A percentile compares a stretch with the other conserved stretches of the same genome.
Evolutionary conservation across 768 basidiomycete species (phyloP).

Genomic region (Tubosaeta sp.): DNA sequence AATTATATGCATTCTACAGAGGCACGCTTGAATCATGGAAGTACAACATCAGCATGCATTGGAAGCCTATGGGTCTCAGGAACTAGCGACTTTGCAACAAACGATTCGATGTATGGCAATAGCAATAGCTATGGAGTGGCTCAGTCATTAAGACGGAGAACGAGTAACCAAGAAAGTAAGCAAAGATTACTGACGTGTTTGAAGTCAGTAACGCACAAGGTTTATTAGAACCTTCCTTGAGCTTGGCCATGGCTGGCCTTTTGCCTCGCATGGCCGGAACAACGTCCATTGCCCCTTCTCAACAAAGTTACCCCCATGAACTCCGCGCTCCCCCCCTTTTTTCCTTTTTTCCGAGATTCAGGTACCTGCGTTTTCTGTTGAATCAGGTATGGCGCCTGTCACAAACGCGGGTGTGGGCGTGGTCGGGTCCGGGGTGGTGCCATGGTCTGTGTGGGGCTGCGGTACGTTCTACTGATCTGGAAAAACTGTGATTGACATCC

Average conservation of each 20-base stretch:
- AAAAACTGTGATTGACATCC: not conserved
- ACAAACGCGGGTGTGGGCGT: no score
- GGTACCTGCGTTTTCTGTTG: constrained; percentile 2
- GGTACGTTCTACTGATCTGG: not conserved
- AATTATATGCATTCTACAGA: not conserved
- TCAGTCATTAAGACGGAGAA: not conserved
- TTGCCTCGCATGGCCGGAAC: constrained; percentile 6
- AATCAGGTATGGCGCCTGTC: no score
- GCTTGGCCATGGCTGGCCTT: constrained; percentile 4
- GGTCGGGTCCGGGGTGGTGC: no score
- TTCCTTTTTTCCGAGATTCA: constrained; percentile 3
- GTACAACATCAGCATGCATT: constrained; percentile 1
- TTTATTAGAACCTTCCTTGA: constrained; percentile 13
- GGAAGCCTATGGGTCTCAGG: not conserved
- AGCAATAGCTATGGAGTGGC: not conserved
- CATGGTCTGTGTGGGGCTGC: not conserved
- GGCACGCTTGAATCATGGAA: not conserved
- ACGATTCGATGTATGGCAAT: no score
- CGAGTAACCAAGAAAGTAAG: constrained; percentile 9
- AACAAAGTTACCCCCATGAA: constrained; percentile 3
- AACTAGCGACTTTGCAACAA: not conserved
- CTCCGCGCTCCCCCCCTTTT: not conserved
- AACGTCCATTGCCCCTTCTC: constrained; percentile 12
- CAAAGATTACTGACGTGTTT: no score
- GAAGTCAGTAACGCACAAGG: no score